Evolutionary conservation across 208 protist genomes (phyloP), one percentile per base, ranked within the genome.

Genomic region (Perkinsela sp.): DNA sequence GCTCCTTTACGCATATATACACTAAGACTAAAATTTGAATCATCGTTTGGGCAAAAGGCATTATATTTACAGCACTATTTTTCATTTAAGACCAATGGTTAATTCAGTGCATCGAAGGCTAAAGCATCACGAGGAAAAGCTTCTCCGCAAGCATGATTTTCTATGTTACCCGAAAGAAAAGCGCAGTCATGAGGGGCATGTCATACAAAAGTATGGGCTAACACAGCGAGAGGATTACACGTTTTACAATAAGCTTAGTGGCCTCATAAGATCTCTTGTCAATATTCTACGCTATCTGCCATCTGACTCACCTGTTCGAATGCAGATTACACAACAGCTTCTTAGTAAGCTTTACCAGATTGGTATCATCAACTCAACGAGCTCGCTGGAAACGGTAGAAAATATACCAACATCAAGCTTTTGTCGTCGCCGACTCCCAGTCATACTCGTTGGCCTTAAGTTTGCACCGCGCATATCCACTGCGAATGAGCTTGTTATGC

Each of bases 201-300:
- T 83, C 72, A 91, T 93, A 75, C 83, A 83, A 68, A 93, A 91
- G 72, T 93, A 93, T 77, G 84, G 90, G 75, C 77, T 93, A 30
- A 80, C 88, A 69, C 82, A 93, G 71, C 83, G 88, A 57, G 88
- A 93, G 75, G 88, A 93, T 75, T 93, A 93, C 79, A 82, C 82
- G 31, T 80, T 83, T 31, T 93, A 93, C 71, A 74, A 90, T 71
- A 82, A 85, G 28, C 78, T 93, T 28, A 80, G 87, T 28, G 88
- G 88, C 0, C 77, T 90, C 28, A 87, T 90, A 31, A 77, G 83
- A 0, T 82, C 87, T 69, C 78, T 93, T n/a, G 75, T 90, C 57
- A 81, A 83, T 1, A 85, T 90, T 70, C 74, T 93, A 71, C 83
- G 85, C 31, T 91, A 93, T 74, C 74, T 93, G 29, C 83, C 83